phyloP scores from a whole-genome alignment of 768 basidiomycete genomes.

The Mycena epipterygia region DNA sequence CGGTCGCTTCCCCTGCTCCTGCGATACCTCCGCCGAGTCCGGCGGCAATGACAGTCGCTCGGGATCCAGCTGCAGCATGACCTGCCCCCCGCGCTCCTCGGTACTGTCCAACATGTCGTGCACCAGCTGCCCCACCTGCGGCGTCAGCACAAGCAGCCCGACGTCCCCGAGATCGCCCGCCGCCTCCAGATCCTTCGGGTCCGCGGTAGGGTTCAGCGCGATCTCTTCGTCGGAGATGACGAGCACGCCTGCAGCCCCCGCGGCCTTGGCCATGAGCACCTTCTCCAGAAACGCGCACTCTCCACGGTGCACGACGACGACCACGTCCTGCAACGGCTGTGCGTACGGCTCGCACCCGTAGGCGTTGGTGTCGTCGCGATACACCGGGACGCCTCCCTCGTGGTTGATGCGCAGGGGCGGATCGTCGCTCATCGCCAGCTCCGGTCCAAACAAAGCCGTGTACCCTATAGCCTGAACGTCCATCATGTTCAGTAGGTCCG shows the following conservation, averaged over 20 bases:
- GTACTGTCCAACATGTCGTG: constrained; percentile 67
- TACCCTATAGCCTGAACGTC: constrained; percentile 70
- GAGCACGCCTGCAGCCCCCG: constrained; percentile 84
- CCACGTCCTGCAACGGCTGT: constrained; percentile 60
- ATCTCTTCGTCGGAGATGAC: constrained; percentile 76
- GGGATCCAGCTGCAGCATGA: constrained; percentile 65
- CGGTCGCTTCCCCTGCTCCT: constrained; percentile 40
- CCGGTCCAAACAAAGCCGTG: constrained; percentile 80
- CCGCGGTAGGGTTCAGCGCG: constrained; percentile 77
- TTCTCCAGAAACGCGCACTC: constrained; percentile 93
- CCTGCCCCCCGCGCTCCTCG: constrained; percentile 62
- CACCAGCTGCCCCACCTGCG: constrained; percentile 65
- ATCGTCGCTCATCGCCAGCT: constrained; percentile 55
- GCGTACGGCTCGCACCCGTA: constrained; percentile 74
- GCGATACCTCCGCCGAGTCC: constrained; percentile 32
- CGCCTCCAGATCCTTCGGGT: constrained; percentile 64
- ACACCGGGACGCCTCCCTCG: constrained; percentile 67
- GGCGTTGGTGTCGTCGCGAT: constrained; percentile 63
- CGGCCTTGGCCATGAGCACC: constrained; percentile 73
- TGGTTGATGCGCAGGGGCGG: constrained; percentile 60
- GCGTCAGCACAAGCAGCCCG: constrained; percentile 70
- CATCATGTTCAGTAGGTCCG: constrained; percentile 49
- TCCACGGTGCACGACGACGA: constrained; percentile 80
- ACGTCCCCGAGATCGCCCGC: constrained; percentile 71
- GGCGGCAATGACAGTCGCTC: constrained; percentile 45